Conservation (phyloP, 805 yeast species). For the Pichia gijzeniarum region DNA sequence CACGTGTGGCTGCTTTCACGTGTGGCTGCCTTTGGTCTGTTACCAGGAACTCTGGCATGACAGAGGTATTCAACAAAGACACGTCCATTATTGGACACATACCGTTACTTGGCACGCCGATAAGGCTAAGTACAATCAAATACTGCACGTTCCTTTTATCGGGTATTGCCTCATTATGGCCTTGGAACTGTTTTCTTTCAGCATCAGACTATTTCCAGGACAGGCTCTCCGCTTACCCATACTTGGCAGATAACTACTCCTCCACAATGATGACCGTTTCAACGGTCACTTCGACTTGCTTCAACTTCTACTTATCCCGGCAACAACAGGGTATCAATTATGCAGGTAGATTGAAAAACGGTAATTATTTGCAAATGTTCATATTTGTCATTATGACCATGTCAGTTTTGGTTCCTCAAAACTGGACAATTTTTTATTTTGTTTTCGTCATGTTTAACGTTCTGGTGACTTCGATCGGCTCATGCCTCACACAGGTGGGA, state of each 20-base stretch:
- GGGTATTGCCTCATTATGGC: constrained; percentile 87
- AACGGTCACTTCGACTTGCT: constrained; percentile 57
- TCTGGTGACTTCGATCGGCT: constrained; percentile 60
- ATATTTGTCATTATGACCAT: constrained; percentile 55
- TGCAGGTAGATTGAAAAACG: constrained; percentile 48
- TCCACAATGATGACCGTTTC: constrained; percentile 87
- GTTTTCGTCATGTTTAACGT: constrained; percentile 56
- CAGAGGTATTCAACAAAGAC: not conserved
- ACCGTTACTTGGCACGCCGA: constrained; percentile 13
- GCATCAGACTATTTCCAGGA: constrained; percentile 76
- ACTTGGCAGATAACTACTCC: constrained; percentile 53
- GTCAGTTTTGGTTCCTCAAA: constrained; percentile 32
- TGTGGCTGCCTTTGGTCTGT: too few relatives aligned
- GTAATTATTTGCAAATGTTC: constrained; percentile 50
- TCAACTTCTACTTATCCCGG: constrained; percentile 57
- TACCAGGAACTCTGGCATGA: too few relatives aligned
- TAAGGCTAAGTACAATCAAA: constrained; percentile 23
- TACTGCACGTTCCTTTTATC: constrained; percentile 58
- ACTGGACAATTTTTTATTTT: constrained; percentile 38
- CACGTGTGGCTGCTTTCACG: too few relatives aligned
- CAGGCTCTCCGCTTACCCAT: constrained; percentile 46
- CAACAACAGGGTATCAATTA: constrained; percentile 58
- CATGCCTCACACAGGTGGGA: constrained; percentile 84
- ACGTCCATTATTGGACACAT: constrained; percentile 1
- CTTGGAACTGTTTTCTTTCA: constrained; percentile 89